phyloP scores from a whole-genome alignment of 768 basidiomycete genomes.

The Lentinus brumalis region DNA sequence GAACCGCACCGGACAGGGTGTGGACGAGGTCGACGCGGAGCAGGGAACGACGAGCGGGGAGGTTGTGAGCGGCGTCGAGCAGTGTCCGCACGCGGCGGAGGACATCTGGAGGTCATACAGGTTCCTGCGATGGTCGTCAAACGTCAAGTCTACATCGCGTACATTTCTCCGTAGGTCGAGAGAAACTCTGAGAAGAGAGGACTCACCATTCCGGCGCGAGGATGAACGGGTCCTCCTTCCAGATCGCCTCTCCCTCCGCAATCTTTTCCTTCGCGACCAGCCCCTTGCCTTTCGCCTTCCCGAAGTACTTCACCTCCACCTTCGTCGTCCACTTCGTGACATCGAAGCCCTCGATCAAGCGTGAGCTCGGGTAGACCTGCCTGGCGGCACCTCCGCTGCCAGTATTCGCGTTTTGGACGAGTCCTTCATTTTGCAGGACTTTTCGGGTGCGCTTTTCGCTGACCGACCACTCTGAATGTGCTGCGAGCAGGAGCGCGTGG shows the following conservation, averaged over 20 bases:
- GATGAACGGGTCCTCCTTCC: conserved; percentile 84
- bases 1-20: conserved; percentile 64
- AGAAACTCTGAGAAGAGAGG: not conserved
- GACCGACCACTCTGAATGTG: conserved; percentile 71
- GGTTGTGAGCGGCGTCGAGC: conserved; percentile 62
- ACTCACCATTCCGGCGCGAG: conserved; percentile 80
- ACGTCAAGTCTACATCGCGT: not conserved
- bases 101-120: conserved; percentile 67
- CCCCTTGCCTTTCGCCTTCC: conserved; percentile 77
- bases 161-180: not conserved
- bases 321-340: conserved; percentile 62
- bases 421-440: conserved; percentile 61
- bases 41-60: conserved; percentile 55
- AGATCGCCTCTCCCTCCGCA: conserved; percentile 70
- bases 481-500: conserved; percentile 58
- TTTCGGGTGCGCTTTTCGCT: conserved; percentile 84
- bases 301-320: conserved; percentile 68
- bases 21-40: conserved; percentile 35
- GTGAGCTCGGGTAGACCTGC: conserved; percentile 57
- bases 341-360: conserved; percentile 64
- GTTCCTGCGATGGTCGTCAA: conserved; percentile 52
- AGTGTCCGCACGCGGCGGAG: conserved; percentile 68
- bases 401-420: conserved; percentile 35
- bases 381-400: conserved; percentile 3
- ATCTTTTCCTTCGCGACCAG: conserved; percentile 73